Conservation (phyloP, 768 basidiomycete species). For the Gloeopeniophorella convolvens region DNA sequence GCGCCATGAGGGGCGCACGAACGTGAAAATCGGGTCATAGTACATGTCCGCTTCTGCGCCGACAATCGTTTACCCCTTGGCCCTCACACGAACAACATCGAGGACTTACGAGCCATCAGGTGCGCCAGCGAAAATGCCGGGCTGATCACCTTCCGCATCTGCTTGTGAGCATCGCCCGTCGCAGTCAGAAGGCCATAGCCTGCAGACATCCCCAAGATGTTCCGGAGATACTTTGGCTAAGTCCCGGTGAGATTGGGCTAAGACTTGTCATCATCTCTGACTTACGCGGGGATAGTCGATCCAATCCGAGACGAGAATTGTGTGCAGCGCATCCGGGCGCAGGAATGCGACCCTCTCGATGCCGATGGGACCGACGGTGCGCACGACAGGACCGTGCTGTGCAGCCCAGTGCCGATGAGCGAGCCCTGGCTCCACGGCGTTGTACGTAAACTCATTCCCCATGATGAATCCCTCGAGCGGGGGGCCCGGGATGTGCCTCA, state of each 20-base stretch:
- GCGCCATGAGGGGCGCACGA: constrained; percentile 7
- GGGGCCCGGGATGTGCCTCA: constrained; percentile 36
- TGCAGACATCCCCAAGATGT: constrained; percentile 36
- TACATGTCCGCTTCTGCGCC: constrained; percentile 39
- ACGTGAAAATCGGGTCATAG: constrained; percentile 41
- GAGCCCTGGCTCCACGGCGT: constrained; percentile 36
- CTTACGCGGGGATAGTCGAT: constrained; percentile 35
- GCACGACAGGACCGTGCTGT: constrained; percentile 37
- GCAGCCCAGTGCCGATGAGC: constrained; percentile 12
- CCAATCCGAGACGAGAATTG: constrained; percentile 41
- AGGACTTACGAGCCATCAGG: constrained; percentile 18
- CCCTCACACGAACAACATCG: neutral
- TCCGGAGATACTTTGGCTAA: constrained; percentile 41
- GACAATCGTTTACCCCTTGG: neutral
- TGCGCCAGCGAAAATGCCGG: constrained; percentile 20
- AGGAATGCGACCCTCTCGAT: constrained; percentile 40
- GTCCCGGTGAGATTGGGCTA: neutral
- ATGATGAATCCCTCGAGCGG: constrained; percentile 29
- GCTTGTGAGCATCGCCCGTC: constrained; percentile 18
- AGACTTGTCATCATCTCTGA: neutral
- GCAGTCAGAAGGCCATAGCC: constrained; percentile 17
- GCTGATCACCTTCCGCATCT: constrained; percentile 19
- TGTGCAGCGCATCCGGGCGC: constrained; percentile 39
- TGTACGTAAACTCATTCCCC: constrained; percentile 36
- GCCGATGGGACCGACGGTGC: constrained; percentile 40